Evolutionary conservation across 139 green algal species (phyloP), one percentile per base, ranked within the genome.

Genomic region (Closterium sp.): DNA sequence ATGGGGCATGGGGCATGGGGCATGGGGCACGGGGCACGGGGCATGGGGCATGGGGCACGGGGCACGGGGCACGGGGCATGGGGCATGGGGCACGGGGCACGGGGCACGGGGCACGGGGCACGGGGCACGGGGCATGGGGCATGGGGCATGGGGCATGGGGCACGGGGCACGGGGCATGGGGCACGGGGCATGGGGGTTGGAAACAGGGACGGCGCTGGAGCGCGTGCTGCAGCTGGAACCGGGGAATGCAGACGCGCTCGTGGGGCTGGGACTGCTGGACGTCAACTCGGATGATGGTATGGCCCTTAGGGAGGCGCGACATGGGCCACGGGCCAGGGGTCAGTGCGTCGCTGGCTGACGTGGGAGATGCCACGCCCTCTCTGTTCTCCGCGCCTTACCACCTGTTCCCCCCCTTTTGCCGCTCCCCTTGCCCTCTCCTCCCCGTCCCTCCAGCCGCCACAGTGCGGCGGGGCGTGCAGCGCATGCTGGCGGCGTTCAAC

Each of bases 401-500:
- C n/a, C n/a, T n/a, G n/a, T n/a, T n/a, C n/a, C 55, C 12, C 25
- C 55, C 55, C 55, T 19, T 76, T 1, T 76, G 16, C 55, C 55
- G 16, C 36, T 55, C 36, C 6, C 36, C 36, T 55, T 6, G 4
- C 36, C 55, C 12, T 76, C 55, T 1, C 16, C 16, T 28, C 5
- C 55, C 0, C n/a, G n/a, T 36, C 84, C 31, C n/a, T n/a, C 4
- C 76, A 91, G 84, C 92, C 34, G 23, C 31, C 9, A 34, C 34
- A 30, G 89, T 92, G 55, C 66, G 90, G 31, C 88, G 81, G 87
- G 90, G 33, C 4, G 88, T 97, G 91, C 90, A 95, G 84, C 92
- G 96, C 88, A 95, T 98, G 87, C 92, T 94, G 69, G 91, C 94
- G 12, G 97, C 97, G 3, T 98, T 96, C 89, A 84, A 95, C 38